Conservation (phyloP, 2,329 filamentous ascomycete genomes). For the Pseudogymnoascus sp. region DNA sequence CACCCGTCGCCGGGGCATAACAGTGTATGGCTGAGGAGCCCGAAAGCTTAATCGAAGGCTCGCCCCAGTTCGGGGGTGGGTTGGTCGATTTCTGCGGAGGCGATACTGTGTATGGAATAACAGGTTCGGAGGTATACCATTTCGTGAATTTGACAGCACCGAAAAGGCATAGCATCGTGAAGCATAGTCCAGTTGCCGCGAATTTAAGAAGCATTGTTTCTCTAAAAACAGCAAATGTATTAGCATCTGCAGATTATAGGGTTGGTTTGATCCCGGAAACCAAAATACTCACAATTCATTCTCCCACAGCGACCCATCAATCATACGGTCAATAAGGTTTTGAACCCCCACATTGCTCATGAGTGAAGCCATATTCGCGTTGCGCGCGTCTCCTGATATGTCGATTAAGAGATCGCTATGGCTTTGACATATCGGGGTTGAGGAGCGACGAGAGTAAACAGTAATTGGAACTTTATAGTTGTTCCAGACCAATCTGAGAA, state of each 20-base stretch:
- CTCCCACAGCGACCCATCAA: neutral
- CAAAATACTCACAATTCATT: neutral
- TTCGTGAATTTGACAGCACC: slow-evolving; percentile 18
- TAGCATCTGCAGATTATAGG: neutral
- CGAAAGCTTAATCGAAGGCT: slow-evolving; percentile 38
- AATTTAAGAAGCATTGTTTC: neutral
- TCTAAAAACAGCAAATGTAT: neutral
- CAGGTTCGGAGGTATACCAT: slow-evolving; percentile 27
- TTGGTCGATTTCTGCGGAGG: slow-evolving; percentile 49
- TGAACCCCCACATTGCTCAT: neutral
- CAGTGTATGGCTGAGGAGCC: slow-evolving; percentile 69
- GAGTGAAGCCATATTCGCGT: neutral
- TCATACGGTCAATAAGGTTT: neutral
- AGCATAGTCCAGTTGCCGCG: neutral
- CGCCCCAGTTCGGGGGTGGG: neutral
- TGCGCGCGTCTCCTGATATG: neutral
- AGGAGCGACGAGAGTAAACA: neutral
- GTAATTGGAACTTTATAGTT: slow-evolving; percentile 8
- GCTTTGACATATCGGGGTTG: slow-evolving; percentile 1
- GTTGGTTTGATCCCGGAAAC: neutral
- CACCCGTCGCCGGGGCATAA: slow-evolving; percentile 84
- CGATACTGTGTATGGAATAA: slow-evolving; percentile 52
- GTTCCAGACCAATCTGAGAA: neutral
- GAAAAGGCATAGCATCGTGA: slow-evolving; percentile 19
- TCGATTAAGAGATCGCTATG: slow-evolving; percentile 3